Base-by-base conservation (phyloP, 1,284 basidiomycete genomes). In the Ustilago esculenta region DNA sequence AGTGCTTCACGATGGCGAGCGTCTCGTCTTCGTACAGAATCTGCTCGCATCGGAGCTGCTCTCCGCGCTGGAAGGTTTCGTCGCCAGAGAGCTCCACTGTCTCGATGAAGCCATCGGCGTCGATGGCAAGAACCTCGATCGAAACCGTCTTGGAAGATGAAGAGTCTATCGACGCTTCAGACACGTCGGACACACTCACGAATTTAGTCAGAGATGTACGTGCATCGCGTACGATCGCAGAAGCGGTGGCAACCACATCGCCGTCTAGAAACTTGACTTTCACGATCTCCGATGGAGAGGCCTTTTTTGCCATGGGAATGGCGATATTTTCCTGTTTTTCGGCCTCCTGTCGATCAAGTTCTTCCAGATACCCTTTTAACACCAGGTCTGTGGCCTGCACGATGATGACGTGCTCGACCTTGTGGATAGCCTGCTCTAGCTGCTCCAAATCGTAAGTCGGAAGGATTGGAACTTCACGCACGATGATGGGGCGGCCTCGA, bases 321-420 rank as follows among this genome's bases (percentile, higher is more conserved):
- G 24, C 39, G n/a, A 9, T 15, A n/a, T 36, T 21, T 12, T 41
- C 48, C 51, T 49, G 47, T 34, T 42, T 33, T n/a, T 48, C 45
- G 15, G 44, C 46, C 7, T 50, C 49, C 29, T 59, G 40, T 35
- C 50, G 52, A 39, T 59, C 57, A 4, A 68, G 46, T 51, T 71
- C 37, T 7, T 67, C 61, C 10, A 70, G 33, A 11, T 69, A 47
- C 7, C 47, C 67, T 57, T 49, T 68, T 23, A 77, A 56, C 1
- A 77, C 69, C 17, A 70, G 57, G 29, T 65, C 55, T 1, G 68
- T 54, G 2, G 68, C 75, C 24, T 94, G 86, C 10, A 98, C 95
- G 59, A 98, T 94, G 55, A 94, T 88, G 73, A 90, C 87, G 86
- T 96, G 96, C 82, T 98, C 95, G 15, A 89, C 85, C 60, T 83